Evolutionary conservation across 1,139 yeast species (phyloP).

Genomic region (Scheffersomyces parashehatae): DNA sequence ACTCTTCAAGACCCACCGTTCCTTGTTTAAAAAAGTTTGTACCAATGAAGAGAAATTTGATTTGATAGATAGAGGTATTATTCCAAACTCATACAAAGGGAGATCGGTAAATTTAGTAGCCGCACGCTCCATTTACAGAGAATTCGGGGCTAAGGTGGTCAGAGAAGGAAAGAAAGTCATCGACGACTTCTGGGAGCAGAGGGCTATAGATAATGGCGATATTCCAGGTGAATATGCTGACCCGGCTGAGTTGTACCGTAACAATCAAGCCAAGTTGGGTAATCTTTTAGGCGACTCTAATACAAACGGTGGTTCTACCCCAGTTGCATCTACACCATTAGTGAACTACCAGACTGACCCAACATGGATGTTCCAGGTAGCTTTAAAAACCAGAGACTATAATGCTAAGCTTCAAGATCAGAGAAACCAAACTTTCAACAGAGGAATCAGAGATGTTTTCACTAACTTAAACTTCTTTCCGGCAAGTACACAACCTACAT

Average conservation of each 20-base stretch:
- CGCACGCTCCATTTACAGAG: constrained; percentile 86
- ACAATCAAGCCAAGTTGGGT: constrained; percentile 13
- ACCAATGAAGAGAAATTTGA: constrained; percentile 80
- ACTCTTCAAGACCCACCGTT: constrained; percentile 80
- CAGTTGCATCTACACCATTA: constrained; percentile 41
- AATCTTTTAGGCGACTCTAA: constrained; percentile 12
- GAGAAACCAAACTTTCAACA: constrained; percentile 52
- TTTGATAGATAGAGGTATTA: constrained; percentile 74
- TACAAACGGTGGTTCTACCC: constrained; percentile 23
- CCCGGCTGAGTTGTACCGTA: constrained; percentile 52
- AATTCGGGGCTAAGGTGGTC: constrained; percentile 86
- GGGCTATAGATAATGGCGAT: constrained; percentile 69
- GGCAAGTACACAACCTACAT: constrained; percentile 68
- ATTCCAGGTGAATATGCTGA: constrained; percentile 82
- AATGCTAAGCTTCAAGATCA: constrained; percentile 64
- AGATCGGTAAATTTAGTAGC: constrained; percentile 88
- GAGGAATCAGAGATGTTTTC: constrained; percentile 77
- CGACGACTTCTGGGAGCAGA: constrained; percentile 89
- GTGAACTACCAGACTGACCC: constrained; percentile 59
- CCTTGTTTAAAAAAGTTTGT: constrained; percentile 71
- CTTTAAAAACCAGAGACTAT: constrained; percentile 69
- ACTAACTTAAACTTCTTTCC: constrained; percentile 81
- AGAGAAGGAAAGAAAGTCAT: constrained; percentile 76
- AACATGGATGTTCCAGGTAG: constrained; percentile 87
- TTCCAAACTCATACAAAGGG: constrained; percentile 90